Conservation (phyloP, 1,284 basidiomycete species). For the Fomitopsis schrenkii region DNA sequence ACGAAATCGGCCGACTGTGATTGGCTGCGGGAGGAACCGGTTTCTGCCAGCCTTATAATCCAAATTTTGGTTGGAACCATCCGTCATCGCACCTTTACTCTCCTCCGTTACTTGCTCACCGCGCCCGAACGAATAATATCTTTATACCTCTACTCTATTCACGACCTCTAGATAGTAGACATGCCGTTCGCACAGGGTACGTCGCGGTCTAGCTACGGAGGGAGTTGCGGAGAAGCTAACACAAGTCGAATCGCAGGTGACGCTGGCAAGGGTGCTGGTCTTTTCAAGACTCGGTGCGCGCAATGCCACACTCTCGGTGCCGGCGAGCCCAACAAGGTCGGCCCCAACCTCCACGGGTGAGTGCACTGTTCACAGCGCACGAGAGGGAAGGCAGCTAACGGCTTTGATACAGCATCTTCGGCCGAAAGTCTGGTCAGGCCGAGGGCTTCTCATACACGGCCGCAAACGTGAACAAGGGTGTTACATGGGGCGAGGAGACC, state of each 20-base stretch:
- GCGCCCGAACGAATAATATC: constrained; percentile 15
- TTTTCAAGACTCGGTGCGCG: constrained; percentile 96
- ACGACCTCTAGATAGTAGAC: constrained; percentile 25
- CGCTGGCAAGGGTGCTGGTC: constrained; percentile 80
- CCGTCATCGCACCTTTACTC: constrained; percentile 16
- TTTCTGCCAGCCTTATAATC: constrained; percentile 22
- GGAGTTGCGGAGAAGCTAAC: constrained; percentile 1
- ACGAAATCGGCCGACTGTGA: constrained; percentile 20
- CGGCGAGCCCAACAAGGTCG: constrained; percentile 86
- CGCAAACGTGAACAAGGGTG: constrained; percentile 95
- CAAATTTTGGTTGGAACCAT: constrained; percentile 18
- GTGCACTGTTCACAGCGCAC: constrained; percentile 22
- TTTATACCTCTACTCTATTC: constrained; percentile 19
- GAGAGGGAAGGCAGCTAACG: constrained; percentile 8
- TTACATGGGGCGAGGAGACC: constrained; percentile 84
- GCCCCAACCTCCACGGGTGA: constrained; percentile 93
- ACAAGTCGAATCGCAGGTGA: constrained; percentile 57
- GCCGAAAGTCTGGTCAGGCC: constrained; percentile 88
- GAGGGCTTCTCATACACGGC: constrained; percentile 91
- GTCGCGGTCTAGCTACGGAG: constrained; percentile 5
- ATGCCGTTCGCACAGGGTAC: constrained; percentile 34
- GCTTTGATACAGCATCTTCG: constrained; percentile 53
- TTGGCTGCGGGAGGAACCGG: constrained; percentile 24
- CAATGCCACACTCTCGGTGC: constrained; percentile 93
- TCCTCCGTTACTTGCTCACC: constrained; percentile 12